Evolutionary conservation across 768 basidiomycete species (phyloP), one percentile per base, ranked within the genome.

Genomic region (Pisolithus orientalis): DNA sequence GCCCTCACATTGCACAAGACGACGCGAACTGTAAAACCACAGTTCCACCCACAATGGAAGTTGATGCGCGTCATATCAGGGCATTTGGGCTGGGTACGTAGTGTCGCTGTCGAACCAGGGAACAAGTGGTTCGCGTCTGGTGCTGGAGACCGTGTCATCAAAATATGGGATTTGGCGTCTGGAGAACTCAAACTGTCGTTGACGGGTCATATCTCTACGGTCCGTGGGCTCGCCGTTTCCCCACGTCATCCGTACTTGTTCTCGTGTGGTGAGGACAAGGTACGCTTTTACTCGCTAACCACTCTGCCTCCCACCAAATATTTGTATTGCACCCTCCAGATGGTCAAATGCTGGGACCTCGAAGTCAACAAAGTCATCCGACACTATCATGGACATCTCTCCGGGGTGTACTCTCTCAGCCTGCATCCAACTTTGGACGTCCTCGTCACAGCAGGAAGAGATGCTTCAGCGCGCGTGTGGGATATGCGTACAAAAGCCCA

Each of bases 261-360:
- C 67, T 95, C 93, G 6, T 94, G 92, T 57, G 94, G 90, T 49
- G 96, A 99, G 69, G 96, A 99, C 70, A 98, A 99, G 83, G 94
- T 90, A 51, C 54, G 79, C 60, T 13, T 2, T 0, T 17, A 13
- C 34, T 14, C 29, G 47, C 39, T 5, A 5, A 5, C 21, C 3
- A 51, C 4, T 31, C 27, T 16, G n/a, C 9, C 4, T 16, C 27
- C 6, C 6, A 13, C 5, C 17, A 45, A 25, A 47, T 48, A 29
- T 37, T 27, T 17, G 7, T 32, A 34, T 39, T 21, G 6, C 4
- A n/a, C 7, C 24, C 24, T 37, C 13, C 65, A 96, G 93, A 98
- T 97, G 96, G 96, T 99, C 34, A 98, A 97, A 74, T 98, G 96
- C 61, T 98, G 96, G 96, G 96, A 99, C 62, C 72, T 99, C 47